Base-by-base conservation (phyloP, 192 early-diverging fungal genomes). In the Gryganskiella cystojenkinii region DNA sequence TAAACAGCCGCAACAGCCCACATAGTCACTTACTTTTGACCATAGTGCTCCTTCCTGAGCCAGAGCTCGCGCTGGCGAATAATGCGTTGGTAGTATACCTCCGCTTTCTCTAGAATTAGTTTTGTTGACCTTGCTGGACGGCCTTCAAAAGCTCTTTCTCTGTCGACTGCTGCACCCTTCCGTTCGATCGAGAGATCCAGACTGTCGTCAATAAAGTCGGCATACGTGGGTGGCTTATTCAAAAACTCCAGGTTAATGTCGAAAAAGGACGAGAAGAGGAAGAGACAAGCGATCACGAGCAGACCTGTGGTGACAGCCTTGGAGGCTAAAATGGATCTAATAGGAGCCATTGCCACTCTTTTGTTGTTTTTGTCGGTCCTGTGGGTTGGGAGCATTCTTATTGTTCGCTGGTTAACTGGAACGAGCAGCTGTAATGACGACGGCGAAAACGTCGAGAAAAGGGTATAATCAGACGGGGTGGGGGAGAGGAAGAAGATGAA, bases 311-410 rank as follows among this genome's bases (percentile, higher is more conserved):
- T 50, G 19, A 62, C 60, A 14, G 60, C 60, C 31, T 43, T 47
- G 17, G 60, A 62, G 8, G 60, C 60, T 9, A 62, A 30, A 5
- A 62, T 37, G 25, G 60, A 37, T 62, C 60, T 24, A 35, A 50
- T 37, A 34, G 60, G 44, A 8, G 60, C 60, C 60, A 62, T 62
- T n/a, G n/a, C n/a, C n/a, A n/a, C n/a, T n/a, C n/a, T n/a, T n/a
- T n/a, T n/a, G n/a, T n/a, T n/a, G n/a, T n/a, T n/a, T n/a, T n/a
- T n/a, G n/a, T n/a, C n/a, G n/a, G n/a, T n/a, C n/a, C n/a, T n/a
- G n/a, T n/a, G n/a, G n/a, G n/a, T n/a, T n/a, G n/a, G n/a, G n/a
- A n/a, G n/a, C n/a, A n/a, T n/a, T n/a, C n/a, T n/a, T n/a, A n/a
- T n/a, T n/a, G n/a, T n/a, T n/a, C n/a, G n/a, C n/a, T n/a, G n/a